Evolutionary conservation across 2,329 filamentous ascomycete species (phyloP).

Genomic region (Zasmidium cellare): DNA sequence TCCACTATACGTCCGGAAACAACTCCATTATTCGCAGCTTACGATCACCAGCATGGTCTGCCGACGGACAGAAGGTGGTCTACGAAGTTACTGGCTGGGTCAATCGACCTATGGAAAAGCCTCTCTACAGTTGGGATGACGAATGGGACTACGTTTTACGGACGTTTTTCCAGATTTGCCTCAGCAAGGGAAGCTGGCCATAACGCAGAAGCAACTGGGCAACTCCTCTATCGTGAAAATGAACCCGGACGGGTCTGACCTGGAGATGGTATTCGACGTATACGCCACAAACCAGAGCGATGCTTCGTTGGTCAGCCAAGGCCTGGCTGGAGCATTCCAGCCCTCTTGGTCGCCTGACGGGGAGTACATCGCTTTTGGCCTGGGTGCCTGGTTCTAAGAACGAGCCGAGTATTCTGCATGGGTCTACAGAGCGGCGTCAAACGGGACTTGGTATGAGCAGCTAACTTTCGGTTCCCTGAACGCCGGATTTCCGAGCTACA

Average conservation of each 20-base stretch:
- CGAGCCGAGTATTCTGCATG: slow-evolving; percentile 7
- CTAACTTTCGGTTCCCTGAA: slow-evolving; percentile 14
- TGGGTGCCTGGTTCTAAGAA: slow-evolving; percentile 16
- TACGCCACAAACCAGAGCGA: slow-evolving; percentile 8
- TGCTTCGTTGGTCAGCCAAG: slow-evolving; percentile 5
- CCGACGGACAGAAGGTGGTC: slow-evolving; percentile 10
- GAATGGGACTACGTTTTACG: slow-evolving; percentile 20
- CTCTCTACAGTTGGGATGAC: slow-evolving; percentile 13
- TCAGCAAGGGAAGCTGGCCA: slow-evolving; percentile 11
- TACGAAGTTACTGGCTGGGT: slow-evolving; percentile 14
- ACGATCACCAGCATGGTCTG: slow-evolving; percentile 13
- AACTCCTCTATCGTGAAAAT: slow-evolving; percentile 10
- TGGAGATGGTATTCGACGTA: slow-evolving; percentile 8
- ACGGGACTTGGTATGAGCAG: slow-evolving; percentile 8
- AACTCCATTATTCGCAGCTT: not conserved
- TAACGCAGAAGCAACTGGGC: slow-evolving; percentile 15
- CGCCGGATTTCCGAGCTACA: slow-evolving; percentile 11
- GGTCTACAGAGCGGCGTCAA: slow-evolving; percentile 8
- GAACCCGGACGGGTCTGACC: slow-evolving; percentile 7
- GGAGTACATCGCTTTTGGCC: slow-evolving; percentile 10
- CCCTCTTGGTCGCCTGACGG: slow-evolving; percentile 11
- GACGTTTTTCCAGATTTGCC: slow-evolving; percentile 15
- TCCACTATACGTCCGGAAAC: slow-evolving; percentile 6
- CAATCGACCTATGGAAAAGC: slow-evolving; percentile 6
- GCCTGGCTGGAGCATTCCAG: slow-evolving; percentile 15